Base-by-base conservation (phyloP, 2,329 filamentous ascomycete genomes). In the Zymoseptoria ardabiliae region DNA sequence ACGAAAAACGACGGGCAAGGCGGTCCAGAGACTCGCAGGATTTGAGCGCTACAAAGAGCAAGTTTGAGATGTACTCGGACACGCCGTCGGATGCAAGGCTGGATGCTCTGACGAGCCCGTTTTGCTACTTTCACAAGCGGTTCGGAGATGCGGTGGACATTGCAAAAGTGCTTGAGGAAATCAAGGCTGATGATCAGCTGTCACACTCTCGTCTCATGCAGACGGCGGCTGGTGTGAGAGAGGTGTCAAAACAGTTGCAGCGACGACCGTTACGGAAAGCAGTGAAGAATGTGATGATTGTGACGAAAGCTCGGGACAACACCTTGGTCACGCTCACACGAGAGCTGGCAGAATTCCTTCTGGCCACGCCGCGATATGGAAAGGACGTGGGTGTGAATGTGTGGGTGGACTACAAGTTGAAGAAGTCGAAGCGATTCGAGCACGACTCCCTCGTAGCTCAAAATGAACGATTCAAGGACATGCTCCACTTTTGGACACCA, bases 91-190 rank as follows among this genome's bases (percentile, higher is more conserved):
- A 72, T 35, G 71, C 70, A 11, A 65, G 72, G 9, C 81, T 92
- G 66, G 82, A 87, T 10, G 82, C 88, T 9, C 78, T 97, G 56
- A 88, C 93, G 68, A 97, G 92, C 51, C 94, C 94, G 13, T 45
- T 45, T 13, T 99, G 94, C 78, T 99, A 96, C 77, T 97, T 96
- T 78, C 94, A 99, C 77, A 90, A 95, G 76, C 86, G 93, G 63
- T 99, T 99, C 71, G 94, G 97, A 69, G 91, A 96, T 72, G 90
- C 92, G 8, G 91, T 99, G 68, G 91, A 99, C 73, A 91, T 97
- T 60, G 89, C 94, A 67, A 94, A 89, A 75, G 91, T 99, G 5
- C 81, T 99, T 6, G 92, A 97, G 71, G 94, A 99, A 76, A 96
- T 97, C 69, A 87, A 88, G 71, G 88, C 94, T 67, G 83, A 86